phyloP scores from a whole-genome alignment of 768 basidiomycete genomes.

The Pleurotus tuoliensis region DNA sequence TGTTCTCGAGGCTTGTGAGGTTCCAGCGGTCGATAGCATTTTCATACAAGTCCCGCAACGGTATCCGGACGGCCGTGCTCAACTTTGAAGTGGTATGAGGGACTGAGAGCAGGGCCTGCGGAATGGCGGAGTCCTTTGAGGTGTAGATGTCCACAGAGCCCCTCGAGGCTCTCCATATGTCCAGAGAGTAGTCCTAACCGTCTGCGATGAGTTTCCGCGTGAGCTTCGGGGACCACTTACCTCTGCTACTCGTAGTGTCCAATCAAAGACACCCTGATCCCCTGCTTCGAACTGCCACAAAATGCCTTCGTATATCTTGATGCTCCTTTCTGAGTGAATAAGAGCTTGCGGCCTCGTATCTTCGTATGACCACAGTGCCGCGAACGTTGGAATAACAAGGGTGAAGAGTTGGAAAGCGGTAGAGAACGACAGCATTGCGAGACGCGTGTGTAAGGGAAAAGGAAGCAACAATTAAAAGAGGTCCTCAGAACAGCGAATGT shows the following conservation, averaged over 20 bases:
- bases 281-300: not conserved
- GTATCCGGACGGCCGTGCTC: constrained; percentile 10
- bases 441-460: too few relatives aligned
- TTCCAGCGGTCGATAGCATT: constrained; percentile 22
- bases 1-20: constrained; percentile 28
- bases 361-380: too few relatives aligned
- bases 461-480: too few relatives aligned
- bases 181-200: constrained; percentile 37
- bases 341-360: too few relatives aligned
- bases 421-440: too few relatives aligned
- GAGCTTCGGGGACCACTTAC: not conserved
- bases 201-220: not conserved
- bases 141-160: constrained; percentile 47
- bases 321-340: not conserved
- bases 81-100: constrained; percentile 12
- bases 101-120: constrained; percentile 11
- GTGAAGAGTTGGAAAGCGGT: too few relatives aligned
- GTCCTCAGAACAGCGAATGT: too few relatives aligned
- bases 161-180: constrained; percentile 46
- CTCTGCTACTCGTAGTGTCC: not conserved
- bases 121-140: constrained; percentile 16
- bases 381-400: too few relatives aligned
- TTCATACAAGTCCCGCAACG: not conserved
- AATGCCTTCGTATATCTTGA: not conserved
- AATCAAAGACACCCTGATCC: not conserved